Conservation (phyloP, 2,329 filamentous ascomycete species). For the Diaporthe citri region DNA sequence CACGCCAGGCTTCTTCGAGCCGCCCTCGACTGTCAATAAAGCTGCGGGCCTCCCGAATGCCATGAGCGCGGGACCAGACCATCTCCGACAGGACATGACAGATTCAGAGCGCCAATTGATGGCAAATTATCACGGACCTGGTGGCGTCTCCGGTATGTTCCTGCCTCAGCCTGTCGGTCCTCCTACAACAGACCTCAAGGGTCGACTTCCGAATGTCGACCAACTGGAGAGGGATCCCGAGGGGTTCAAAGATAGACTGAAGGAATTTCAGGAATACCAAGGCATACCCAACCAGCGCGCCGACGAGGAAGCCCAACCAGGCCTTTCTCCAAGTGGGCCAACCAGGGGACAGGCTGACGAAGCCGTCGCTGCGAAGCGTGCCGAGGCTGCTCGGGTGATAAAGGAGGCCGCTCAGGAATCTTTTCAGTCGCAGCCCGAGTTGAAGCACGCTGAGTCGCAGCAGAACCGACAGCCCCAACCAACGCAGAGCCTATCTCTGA, state of each 20-base stretch:
- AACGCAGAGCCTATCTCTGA: conserved; percentile 74
- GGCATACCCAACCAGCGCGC: conserved; percentile 67
- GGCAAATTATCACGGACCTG: conserved; percentile 54
- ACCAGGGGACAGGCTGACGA: conserved; percentile 40
- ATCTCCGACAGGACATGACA: conserved; percentile 76
- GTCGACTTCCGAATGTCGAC: conserved; percentile 63
- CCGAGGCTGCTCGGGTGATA: conserved; percentile 37
- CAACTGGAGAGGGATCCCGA: conserved; percentile 67
- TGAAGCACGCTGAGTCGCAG: conserved; percentile 41
- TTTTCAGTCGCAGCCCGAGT: conserved; percentile 41
- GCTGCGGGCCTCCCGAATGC: conserved; percentile 54
- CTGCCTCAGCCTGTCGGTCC: conserved; percentile 55
- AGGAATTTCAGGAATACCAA: conserved; percentile 85
- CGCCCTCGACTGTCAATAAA: conserved; percentile 57
- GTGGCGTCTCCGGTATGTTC: conserved; percentile 49
- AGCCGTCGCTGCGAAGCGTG: conserved; percentile 25
- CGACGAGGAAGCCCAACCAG: conserved; percentile 54
- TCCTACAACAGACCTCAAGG: conserved; percentile 52
- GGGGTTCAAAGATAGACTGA: conserved; percentile 78
- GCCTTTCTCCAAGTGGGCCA: conserved; percentile 41
- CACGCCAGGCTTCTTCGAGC: conserved; percentile 79
- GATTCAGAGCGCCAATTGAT: conserved; percentile 66
- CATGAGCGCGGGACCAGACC: conserved; percentile 61
- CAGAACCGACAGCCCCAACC: conserved; percentile 42
- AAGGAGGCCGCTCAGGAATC: conserved; percentile 41